These are phyloP conservation scores for Helianthus annuus DNA, from an alignment of 129 eudicot genomes.

Conservation along the genomic window DNA sequence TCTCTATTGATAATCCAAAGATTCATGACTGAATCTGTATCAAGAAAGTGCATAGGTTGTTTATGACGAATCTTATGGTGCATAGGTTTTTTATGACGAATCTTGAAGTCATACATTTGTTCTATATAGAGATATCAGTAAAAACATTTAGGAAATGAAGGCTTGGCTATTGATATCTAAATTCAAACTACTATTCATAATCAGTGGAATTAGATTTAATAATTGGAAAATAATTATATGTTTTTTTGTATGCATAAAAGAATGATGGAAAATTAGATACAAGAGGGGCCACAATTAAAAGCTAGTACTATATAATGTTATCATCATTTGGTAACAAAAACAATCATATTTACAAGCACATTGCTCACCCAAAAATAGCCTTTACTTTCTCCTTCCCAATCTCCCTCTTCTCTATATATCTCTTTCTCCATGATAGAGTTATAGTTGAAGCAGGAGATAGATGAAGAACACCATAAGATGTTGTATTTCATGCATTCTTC, in stretches of 20 bases:
- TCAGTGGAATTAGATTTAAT: conserved; percentile 11
- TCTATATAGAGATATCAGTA: not conserved
- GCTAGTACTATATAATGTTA: conserved; percentile 27
- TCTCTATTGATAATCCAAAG: not conserved
- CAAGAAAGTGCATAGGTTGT: not conserved
- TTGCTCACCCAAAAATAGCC: conserved; percentile 16
- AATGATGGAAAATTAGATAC: conserved; percentile 26
- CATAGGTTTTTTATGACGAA: not conserved
- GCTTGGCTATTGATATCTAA: conserved; percentile 1
- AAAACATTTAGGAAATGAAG: not conserved
- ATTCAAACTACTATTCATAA: conserved; percentile 8
- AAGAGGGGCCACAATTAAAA: conserved; percentile 27
- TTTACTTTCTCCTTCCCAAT: conserved; percentile 30
- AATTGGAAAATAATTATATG: conserved; percentile 6
- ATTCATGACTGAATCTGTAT: not conserved
- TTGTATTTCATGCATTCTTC: conserved; percentile 96
- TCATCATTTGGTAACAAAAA: conserved; percentile 31
- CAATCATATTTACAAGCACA: conserved; percentile 24
- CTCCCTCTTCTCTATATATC: conserved; percentile 22
- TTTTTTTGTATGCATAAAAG: conserved; percentile 20
- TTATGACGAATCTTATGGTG: not conserved
- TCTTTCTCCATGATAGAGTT: conserved; percentile 36
- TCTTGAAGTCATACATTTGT: not conserved
- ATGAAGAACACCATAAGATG: conserved; percentile 81
- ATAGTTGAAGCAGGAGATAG: conserved; percentile 23